Evolutionary conservation across 495 filamentous ascomycete species (phyloP), one percentile per base, ranked within the genome.

Genomic region (Podospora pseudopauciseta): DNA sequence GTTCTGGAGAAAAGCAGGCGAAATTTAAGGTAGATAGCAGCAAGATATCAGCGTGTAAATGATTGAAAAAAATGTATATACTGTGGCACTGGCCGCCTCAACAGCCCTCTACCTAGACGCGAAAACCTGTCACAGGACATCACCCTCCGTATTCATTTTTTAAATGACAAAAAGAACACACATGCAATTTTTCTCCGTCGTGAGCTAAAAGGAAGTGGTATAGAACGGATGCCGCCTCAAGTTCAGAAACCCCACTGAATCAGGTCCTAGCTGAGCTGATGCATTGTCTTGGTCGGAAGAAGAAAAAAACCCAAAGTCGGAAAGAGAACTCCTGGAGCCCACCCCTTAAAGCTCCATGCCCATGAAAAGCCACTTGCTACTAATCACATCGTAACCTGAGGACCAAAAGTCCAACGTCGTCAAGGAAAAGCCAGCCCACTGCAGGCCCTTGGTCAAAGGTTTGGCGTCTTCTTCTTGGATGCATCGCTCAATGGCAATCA

Each of bases 351-450:
- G 77, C 73, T 97, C 93, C 85, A 94, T 94, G 13, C 88, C 87
- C 79, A 97, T 83, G 77, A 94, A 92, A 11, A 97, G 70, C 94
- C 94, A 97, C 70, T 83, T 82, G 28, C 87, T 78, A 78, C 92
- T 96, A 16, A 85, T 80, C 68, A 86, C 75, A 73, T 89, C 82
- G 65, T 80, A 66, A 27, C 80, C 78, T 60, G 81, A 70, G 2
- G 85, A 83, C 91, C 92, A 97, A 59, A 86, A 83, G 66, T 90
- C 86, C 15, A 97, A 81, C 18, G 91, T 93, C 62, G 88, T 88
- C 63, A 92, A 82, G 73, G 89, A 90, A 72, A 97, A 97, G 34
- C 93, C 93, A 71, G 94, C 93, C 94, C 94, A 97, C 71, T 93
- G 90, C 49, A 97, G 85, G 66, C 92, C 92, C 72, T 88, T 89